These are phyloP conservation scores for Graphilbum ipis-grandicollis DNA, from an alignment of 2,329 filamentous ascomycete genomes.

Conservation along the genomic window DNA sequence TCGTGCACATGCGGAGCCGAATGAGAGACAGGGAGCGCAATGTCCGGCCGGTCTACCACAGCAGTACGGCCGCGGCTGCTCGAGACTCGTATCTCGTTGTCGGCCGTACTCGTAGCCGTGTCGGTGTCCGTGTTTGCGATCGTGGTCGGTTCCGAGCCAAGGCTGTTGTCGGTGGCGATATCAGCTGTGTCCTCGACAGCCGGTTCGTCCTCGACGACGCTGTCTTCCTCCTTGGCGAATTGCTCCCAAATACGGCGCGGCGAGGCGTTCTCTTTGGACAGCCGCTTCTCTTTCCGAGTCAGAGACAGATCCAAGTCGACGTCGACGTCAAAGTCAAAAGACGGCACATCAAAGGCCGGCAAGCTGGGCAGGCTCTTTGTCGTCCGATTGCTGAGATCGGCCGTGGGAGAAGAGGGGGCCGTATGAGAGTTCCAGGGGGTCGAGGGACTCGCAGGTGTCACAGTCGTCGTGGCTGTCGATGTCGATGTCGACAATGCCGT, in stretches of 20 bases:
- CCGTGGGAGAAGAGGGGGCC: conserved; percentile 4
- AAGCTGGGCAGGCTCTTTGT: conserved; percentile 19
- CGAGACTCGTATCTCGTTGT: too few relatives aligned
- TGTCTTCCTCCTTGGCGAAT: conserved; percentile 1
- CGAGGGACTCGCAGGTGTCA: conserved; percentile 2
- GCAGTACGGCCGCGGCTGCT: conserved; percentile 24
- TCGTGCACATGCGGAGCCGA: conserved; percentile 20
- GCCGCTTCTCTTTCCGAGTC: background rate
- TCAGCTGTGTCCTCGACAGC: background rate
- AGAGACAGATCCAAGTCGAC: conserved; percentile 16
- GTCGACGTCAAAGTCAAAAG: conserved; percentile 33
- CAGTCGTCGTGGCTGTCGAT: background rate
- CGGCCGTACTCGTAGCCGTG: too few relatives aligned
- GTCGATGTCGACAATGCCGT: conserved; percentile 1
- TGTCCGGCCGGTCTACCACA: conserved; percentile 29
- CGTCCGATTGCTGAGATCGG: conserved; percentile 6
- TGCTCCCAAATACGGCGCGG: conserved; percentile 8
- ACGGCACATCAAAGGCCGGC: conserved; percentile 31
- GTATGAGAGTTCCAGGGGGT: too few relatives aligned
- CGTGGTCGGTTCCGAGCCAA: conserved; percentile 1
- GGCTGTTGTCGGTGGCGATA: conserved; percentile 11
- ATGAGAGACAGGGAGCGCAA: conserved; percentile 33
- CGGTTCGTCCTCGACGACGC: too few relatives aligned
- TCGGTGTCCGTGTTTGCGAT: too few relatives aligned
- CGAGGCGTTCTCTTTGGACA: background rate